A percentile compares a stretch with the other conserved stretches of the same genome.
Conservation (phyloP, 106 monocot species). For the Acorus calamus region DNA sequence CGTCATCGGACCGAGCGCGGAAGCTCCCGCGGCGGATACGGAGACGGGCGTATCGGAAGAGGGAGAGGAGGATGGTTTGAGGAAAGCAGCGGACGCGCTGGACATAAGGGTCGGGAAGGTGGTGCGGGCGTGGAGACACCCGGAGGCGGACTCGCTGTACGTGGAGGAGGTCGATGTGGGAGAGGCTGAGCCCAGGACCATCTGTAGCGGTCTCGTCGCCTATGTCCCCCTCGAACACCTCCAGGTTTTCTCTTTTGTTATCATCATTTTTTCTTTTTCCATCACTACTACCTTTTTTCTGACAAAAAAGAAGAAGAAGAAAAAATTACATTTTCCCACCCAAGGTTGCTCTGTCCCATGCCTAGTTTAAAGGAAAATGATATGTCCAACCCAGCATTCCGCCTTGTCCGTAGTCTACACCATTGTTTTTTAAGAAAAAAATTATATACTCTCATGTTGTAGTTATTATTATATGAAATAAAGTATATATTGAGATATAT, state of each 20-base stretch:
- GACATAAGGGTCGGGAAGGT: slow-evolving; percentile 74
- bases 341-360: too few species aligned
- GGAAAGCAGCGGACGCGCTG: slow-evolving; percentile 33
- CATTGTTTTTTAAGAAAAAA: too few species aligned
- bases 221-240: slow-evolving; percentile 56
- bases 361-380: too few species aligned
- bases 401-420: too few species aligned
- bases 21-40: background rate
- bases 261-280: background rate
- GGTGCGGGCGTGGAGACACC: slow-evolving; percentile 61
- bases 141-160: slow-evolving; percentile 85
- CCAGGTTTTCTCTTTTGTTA: slow-evolving; percentile 20
- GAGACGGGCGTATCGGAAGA: slow-evolving; percentile 20
- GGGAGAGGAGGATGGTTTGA: slow-evolving; percentile 1
- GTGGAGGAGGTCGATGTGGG: slow-evolving; percentile 93
- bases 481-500: too few species aligned
- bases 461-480: too few species aligned
- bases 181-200: slow-evolving; percentile 68
- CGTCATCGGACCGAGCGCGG: background rate
- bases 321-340: too few species aligned
- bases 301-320: too few species aligned
- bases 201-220: slow-evolving; percentile 89
- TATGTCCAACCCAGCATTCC: too few species aligned
- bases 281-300: background rate
- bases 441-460: too few species aligned